phyloP scores from a whole-genome alignment of 371 early-diverging fungal species.

The Rhizopus delemar region DNA sequence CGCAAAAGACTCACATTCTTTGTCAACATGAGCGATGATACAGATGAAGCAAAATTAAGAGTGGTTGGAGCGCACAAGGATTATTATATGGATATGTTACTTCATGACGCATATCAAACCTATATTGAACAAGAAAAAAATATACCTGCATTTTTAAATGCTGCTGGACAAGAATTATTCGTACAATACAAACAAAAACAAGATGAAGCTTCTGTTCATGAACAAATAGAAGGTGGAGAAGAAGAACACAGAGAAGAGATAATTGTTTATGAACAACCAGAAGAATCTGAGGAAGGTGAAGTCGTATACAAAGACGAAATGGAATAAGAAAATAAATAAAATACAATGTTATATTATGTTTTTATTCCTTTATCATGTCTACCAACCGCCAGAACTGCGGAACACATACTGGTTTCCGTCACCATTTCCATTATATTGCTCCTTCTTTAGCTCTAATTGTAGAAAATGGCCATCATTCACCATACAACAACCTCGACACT shows the following conservation, averaged over 20 bases:
- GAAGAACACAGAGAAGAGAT: not conserved
- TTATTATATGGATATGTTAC: conserved; percentile 47
- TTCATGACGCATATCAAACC: conserved; percentile 57
- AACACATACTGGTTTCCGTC: not conserved
- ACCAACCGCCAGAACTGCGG: not conserved
- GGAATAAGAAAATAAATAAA: not conserved
- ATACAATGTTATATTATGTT: too few species aligned
- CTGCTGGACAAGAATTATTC: conserved; percentile 62
- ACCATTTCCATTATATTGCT: conserved; percentile 3
- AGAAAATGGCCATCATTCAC: not conserved
- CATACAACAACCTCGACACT: conserved; percentile 10
- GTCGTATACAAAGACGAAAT: not conserved
- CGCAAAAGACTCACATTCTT: conserved; percentile 62
- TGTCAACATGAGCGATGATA: conserved; percentile 53
- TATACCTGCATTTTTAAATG: conserved; percentile 80
- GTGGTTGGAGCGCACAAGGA: conserved; percentile 66
- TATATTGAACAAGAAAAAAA: conserved; percentile 68
- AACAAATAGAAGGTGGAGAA: not conserved
- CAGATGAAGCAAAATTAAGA: conserved; percentile 43
- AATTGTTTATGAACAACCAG: too few species aligned
- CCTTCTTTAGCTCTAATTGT: conserved; percentile 11
- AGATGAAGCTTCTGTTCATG: not conserved
- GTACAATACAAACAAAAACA: not conserved
- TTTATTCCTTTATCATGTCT: not conserved
- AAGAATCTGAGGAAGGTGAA: too few species aligned